Evolutionary conservation across 495 filamentous ascomycete species (phyloP), one percentile per base, ranked within the genome.

Genomic region (Astrothelium subdiscretum): DNA sequence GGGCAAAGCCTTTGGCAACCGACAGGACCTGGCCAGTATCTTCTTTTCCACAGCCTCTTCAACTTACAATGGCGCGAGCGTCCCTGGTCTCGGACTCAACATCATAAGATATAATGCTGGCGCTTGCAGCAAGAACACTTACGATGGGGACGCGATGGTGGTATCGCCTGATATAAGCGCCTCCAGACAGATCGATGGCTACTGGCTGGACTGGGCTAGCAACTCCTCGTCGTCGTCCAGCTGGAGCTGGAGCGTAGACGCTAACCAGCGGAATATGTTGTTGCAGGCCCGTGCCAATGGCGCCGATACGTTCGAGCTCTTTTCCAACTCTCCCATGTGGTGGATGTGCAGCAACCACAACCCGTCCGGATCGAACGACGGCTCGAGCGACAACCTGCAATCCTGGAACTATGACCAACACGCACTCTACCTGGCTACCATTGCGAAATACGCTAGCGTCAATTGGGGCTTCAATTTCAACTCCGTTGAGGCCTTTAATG

Each of bases 321-420:
- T 76, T 63, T 74, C 71, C 43, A 76, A 76, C 60, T 73, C 71
- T 11, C 74, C 74, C 12, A 70, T 74, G 68, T 76, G 74, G 74
- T 76, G 74, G 74, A 74, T 72, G 73, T 69, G 65, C 59, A 66
- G 61, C 48, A 76, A 76, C 62, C 70, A 76, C 64, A 76, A 76
- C 59, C 74, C 74, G 6, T 66, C 69, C 20, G 73, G 73, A 5
- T 68, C 70, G 26, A 65, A 73, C 44, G 60, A 66, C 54, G 51
- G 32, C 42, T 48, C 42, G 0, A 59, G 29, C 20, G 69, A 75
- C 54, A 76, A 76, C 59, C 60, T 76, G 32, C 74, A 76, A 27
- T 65, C 62, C 5, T 76, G 74, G 74, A 76, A 76, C 62, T 69
- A 71, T 51, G 52, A 71, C 6, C 59, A 69, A 6, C 72, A 74